Evolutionary conservation across 768 basidiomycete genomes (phyloP).

Genomic region (Megacollybia marginata): DNA sequence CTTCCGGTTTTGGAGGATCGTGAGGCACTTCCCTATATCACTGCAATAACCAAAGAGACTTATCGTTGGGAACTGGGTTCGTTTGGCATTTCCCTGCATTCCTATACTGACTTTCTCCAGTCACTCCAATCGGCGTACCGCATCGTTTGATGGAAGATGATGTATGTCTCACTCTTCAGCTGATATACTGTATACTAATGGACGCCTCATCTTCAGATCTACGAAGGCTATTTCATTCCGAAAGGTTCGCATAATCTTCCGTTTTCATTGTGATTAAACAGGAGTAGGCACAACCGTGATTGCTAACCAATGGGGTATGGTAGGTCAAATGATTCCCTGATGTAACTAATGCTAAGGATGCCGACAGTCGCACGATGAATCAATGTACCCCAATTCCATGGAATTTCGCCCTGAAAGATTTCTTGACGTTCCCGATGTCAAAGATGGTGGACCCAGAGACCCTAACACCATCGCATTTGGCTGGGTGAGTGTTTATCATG

Average conservation of each 20-base stretch:
- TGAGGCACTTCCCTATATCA: conserved; percentile 40
- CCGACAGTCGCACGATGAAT: conserved; percentile 1
- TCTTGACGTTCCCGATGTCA: neutral
- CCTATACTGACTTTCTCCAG: conserved; percentile 1
- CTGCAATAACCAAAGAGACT: conserved; percentile 37
- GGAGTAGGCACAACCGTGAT: conserved; percentile 1
- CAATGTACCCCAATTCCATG: conserved; percentile 2
- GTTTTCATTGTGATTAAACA: neutral
- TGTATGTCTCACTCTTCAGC: conserved; percentile 6
- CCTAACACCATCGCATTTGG: conserved; percentile 5
- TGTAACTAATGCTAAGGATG: neutral
- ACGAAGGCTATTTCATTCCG: conserved; percentile 36
- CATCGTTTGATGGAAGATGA: conserved; percentile 37
- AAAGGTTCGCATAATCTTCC: conserved; percentile 17
- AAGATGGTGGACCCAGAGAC: conserved; percentile 3
- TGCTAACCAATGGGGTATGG: conserved; percentile 5
- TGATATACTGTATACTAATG: too few species aligned
- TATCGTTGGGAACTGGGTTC: conserved; percentile 45
- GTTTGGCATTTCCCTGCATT: conserved; percentile 25
- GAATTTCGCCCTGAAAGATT: conserved; percentile 2
- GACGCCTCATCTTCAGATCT: conserved; percentile 1
- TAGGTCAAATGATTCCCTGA: neutral
- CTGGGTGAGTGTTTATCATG: conserved; percentile 1
- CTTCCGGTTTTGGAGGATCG: conserved; percentile 34
- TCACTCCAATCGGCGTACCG: conserved; percentile 21